Percentiles rank a stretch among this genome's conserved stretches.
These are phyloP conservation scores for Cordyceps javanica DNA, from an alignment of 2,329 filamentous ascomycete species.

Conservation along the genomic window DNA sequence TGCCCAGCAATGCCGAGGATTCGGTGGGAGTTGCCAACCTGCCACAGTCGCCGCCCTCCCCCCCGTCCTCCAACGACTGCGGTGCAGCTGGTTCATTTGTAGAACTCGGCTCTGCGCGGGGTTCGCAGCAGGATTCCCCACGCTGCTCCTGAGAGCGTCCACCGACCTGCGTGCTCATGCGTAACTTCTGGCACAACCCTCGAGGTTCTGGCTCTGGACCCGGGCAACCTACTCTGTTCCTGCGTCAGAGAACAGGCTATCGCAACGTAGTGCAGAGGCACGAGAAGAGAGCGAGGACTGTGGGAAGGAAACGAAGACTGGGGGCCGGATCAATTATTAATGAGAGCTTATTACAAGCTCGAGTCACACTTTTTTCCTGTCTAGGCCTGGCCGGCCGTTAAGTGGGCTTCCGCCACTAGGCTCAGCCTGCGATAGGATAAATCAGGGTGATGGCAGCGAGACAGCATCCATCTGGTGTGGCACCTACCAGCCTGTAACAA, in stretches of 20 bases:
- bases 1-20: neutral
- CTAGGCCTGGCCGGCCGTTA: neutral
- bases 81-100: neutral
- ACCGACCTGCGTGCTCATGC: neutral
- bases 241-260: neutral
- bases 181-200: neutral
- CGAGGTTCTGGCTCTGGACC: neutral
- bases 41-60: neutral
- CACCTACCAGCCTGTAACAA: too few relatives aligned
- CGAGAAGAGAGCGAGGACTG: neutral
- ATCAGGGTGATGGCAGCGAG: too few relatives aligned
- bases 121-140: neutral
- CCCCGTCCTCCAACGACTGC: neutral
- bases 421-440: neutral
- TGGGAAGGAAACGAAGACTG: neutral
- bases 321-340: neutral
- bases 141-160: slow-evolving; percentile 1
- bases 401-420: neutral
- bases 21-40: neutral
- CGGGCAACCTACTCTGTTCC: neutral
- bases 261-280: neutral
- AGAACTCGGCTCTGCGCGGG: neutral
- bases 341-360: neutral
- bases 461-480: neutral
- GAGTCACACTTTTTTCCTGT: neutral